Base-by-base conservation (phyloP, 257 asterid genomes). In the Oldenlandia corymbosa region DNA sequence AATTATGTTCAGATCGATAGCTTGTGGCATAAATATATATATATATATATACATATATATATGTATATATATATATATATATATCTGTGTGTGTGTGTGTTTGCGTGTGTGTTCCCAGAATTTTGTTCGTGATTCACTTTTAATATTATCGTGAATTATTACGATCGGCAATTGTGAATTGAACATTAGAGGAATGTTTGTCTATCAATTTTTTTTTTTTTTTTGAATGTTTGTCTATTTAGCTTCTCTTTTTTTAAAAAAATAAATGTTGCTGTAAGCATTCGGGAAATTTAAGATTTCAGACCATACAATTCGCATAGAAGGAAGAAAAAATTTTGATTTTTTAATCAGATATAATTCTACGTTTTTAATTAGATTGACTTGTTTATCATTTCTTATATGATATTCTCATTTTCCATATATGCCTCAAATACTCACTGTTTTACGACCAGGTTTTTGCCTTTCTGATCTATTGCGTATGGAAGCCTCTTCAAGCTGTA, bases 401-500 rank as follows among this genome's bases (percentile, higher is more conserved):
- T 47, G 23, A 28, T 21, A 2, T 42, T 43, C 21, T 47, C 27
- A 43, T 26, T n/a, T 28, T 23, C 7, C 23, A 26, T 4, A 5
- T n/a, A 36, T 50, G 3, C 26, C 31, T 32, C 43, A 62, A 3
- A 24, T 32, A 30, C 26, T 16, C 43, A 32, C 34, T 43, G 70
- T 53, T 30, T 11, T 54, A 63, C 71, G 26, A 50, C 62, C 81
- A 85, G 94, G 90, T 77, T 67, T 72, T 65, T 64, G 82, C 74
- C 91, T 85, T 46, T 68, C 58, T 57, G 95, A 88, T 45, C 91
- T 88, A 63, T 72, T 85, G 52, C 67, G 65, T 46, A 60, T 79
- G 88, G 95, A 88, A 58, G 60, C 78, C 52, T 70, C 83, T 60
- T 60, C 84, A 70, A 55, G 65, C 62, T 78, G 84, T 83, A 62